Conservation (phyloP, 306 rosid species). For the Cicer arietinum region DNA sequence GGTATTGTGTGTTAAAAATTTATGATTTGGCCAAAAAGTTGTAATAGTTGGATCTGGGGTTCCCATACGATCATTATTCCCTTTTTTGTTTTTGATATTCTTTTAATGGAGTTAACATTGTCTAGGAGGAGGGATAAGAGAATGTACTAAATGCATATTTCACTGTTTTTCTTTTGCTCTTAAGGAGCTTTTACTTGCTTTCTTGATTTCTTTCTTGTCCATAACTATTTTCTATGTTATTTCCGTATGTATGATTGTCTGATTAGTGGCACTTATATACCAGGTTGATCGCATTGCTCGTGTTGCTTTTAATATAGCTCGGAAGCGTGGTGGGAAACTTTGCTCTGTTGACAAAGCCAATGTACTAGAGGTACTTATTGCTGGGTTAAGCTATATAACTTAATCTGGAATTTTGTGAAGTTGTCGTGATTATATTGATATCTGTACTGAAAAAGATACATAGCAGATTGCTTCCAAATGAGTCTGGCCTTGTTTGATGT, state of each 20-base stretch:
- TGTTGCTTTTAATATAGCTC: constrained; percentile 88
- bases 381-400: constrained; percentile 31
- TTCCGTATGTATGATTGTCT: constrained; percentile 34
- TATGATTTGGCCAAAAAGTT: neutral
- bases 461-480: constrained; percentile 1
- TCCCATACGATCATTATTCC: constrained; percentile 6
- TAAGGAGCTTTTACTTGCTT: constrained; percentile 11
- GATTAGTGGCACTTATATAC: constrained; percentile 37
- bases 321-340: constrained; percentile 73
- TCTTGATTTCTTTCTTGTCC: constrained; percentile 16
- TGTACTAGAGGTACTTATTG: constrained; percentile 80
- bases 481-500: constrained; percentile 29
- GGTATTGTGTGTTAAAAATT: neutral
- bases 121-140: constrained; percentile 22
- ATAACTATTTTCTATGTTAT: constrained; percentile 19
- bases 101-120: neutral
- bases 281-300: constrained; percentile 93
- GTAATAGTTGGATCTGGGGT: constrained; percentile 1
- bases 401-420: constrained; percentile 5
- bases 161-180: no score
- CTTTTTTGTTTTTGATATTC: neutral
- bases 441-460: neutral
- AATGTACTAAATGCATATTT: neutral
- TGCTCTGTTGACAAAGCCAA: constrained; percentile 97
- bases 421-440: constrained; percentile 13